Percentiles rank a stretch among this genome's conserved stretches.
phyloP scores from a whole-genome alignment of 83 land plant species.

The Larix sibirica region DNA sequence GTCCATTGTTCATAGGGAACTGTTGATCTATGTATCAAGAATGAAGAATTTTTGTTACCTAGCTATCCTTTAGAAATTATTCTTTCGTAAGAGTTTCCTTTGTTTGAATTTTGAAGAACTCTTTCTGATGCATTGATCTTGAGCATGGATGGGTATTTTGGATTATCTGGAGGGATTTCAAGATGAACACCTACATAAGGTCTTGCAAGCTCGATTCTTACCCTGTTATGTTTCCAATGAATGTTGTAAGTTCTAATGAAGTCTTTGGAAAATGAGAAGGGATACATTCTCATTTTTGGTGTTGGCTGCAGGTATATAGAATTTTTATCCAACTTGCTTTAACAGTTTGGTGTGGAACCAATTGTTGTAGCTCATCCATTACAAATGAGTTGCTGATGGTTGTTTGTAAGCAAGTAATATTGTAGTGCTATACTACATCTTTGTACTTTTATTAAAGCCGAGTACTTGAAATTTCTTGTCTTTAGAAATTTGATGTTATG shows the following conservation, averaged over 20 bases:
- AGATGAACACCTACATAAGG: too few species aligned
- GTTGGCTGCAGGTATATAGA: conserved; percentile 68
- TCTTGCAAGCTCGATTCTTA: too few species aligned
- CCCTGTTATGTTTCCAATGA: too few species aligned
- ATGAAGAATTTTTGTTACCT: neutral
- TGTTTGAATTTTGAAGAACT: too few species aligned
- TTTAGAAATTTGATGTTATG: neutral
- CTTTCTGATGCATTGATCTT: too few species aligned
- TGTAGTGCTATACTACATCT: neutral
- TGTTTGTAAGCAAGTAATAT: conserved; percentile 80
- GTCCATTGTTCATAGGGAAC: neutral
- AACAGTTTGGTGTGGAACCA: conserved; percentile 41
- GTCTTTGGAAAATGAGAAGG: neutral
- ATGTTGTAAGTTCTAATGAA: too few species aligned
- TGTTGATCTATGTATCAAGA: neutral
- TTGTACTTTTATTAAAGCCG: neutral
- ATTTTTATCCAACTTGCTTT: conserved; percentile 73
- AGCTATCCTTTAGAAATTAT: neutral
- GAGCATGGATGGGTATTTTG: too few species aligned
- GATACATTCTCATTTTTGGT: neutral
- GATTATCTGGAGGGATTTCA: too few species aligned
- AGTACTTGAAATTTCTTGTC: neutral
- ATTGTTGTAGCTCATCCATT: too few species aligned
- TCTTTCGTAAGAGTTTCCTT: too few species aligned
- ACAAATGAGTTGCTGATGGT: conserved; percentile 87